Conservation (phyloP, 345 rosid genomes). For the Heritiera littoralis region DNA sequence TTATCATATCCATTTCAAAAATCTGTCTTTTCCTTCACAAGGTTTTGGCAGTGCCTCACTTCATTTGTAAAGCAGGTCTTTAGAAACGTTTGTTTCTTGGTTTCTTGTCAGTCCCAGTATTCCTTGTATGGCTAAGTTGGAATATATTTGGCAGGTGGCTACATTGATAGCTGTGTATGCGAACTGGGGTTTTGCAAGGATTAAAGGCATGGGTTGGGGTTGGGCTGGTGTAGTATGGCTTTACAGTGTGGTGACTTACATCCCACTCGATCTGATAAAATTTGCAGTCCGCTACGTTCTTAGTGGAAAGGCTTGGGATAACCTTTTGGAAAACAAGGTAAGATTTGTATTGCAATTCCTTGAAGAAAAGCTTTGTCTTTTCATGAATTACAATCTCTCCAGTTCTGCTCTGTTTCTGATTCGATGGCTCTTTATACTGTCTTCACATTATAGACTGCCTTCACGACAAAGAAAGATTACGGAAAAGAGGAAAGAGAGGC, state of each 20-base stretch:
- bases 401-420: not conserved
- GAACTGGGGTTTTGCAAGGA: constrained; percentile 67
- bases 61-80: not conserved
- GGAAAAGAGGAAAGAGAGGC: constrained; percentile 95
- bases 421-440: constrained; percentile 3
- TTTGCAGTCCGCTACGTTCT: constrained; percentile 62
- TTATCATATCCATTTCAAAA: not conserved
- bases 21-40: not conserved
- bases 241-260: constrained; percentile 64
- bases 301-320: constrained; percentile 90
- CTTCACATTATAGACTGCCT: constrained; percentile 57
- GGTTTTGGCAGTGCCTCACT: not conserved
- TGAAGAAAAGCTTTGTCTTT: not conserved
- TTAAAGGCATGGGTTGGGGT: constrained; percentile 84
- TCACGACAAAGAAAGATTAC: constrained; percentile 87
- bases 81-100: no score
- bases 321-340: constrained; percentile 82
- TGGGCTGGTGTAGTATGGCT: constrained; percentile 98
- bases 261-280: constrained; percentile 81
- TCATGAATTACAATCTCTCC: not conserved
- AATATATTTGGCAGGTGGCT: constrained; percentile 50
- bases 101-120: not conserved
- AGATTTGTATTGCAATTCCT: not conserved
- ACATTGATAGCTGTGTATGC: constrained; percentile 85
- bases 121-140: not conserved